Evolutionary conservation across 495 filamentous ascomycete genomes (phyloP).

Genomic region (Monascus purpureus): DNA sequence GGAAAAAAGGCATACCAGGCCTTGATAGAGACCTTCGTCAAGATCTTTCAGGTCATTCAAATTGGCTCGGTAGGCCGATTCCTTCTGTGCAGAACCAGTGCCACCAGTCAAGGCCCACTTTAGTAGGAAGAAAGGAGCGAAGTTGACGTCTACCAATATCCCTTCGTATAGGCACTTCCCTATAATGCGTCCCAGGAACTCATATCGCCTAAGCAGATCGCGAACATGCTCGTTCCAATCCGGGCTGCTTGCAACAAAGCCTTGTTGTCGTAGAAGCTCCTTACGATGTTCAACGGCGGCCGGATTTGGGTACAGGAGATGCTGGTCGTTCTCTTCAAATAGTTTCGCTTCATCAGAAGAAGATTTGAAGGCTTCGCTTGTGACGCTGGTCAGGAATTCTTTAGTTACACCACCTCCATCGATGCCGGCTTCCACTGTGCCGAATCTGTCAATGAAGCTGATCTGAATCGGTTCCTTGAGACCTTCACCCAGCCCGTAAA

Average conservation of each 20-base stretch:
- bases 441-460: slow-evolving; percentile 87
- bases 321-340: slow-evolving; percentile 80
- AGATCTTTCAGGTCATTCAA: slow-evolving; percentile 89
- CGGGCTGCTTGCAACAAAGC: slow-evolving; percentile 34
- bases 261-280: slow-evolving; percentile 39
- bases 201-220: slow-evolving; percentile 60
- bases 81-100: slow-evolving; percentile 39
- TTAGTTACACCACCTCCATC: slow-evolving; percentile 97
- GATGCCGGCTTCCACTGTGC: slow-evolving; percentile 78
- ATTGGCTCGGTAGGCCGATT: slow-evolving; percentile 69
- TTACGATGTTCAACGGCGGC: slow-evolving; percentile 59
- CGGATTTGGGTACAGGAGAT: slow-evolving; percentile 83
- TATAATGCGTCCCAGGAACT: slow-evolving; percentile 84
- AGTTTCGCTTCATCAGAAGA: slow-evolving; percentile 34
- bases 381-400: slow-evolving; percentile 88
- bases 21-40: slow-evolving; percentile 87
- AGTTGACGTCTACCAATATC: slow-evolving; percentile 85
- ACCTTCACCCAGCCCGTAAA: slow-evolving; percentile 65
- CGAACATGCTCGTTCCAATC: slow-evolving; percentile 44
- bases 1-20: slow-evolving; percentile 42
- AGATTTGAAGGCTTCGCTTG: slow-evolving; percentile 68
- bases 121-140: slow-evolving; percentile 90
- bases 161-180: slow-evolving; percentile 98
- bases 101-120: slow-evolving; percentile 81
- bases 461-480: slow-evolving; percentile 97